Percentiles rank a stretch among this genome's conserved stretches.
phyloP scores from a whole-genome alignment of 805 yeast species.

The Isabelozyma rhagii region DNA sequence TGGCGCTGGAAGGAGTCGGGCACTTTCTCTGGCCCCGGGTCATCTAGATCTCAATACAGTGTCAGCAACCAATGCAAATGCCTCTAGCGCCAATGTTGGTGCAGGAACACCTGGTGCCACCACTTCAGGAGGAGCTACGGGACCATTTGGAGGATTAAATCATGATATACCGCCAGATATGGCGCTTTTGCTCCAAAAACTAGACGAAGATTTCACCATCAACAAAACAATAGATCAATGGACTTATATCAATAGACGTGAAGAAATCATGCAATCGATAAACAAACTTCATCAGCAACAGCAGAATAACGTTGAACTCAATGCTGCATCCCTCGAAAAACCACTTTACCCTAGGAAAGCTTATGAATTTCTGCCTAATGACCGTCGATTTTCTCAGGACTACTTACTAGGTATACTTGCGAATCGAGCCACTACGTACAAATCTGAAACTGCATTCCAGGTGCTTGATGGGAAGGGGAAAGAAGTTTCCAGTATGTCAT shows the following conservation, averaged over 20 bases:
- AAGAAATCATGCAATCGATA: slow-evolving; percentile 40
- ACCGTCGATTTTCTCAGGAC: slow-evolving; percentile 31
- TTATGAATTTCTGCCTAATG: slow-evolving; percentile 14
- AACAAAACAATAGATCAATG: slow-evolving; percentile 43
- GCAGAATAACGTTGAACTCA: slow-evolving; percentile 18
- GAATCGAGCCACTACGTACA: slow-evolving; percentile 64
- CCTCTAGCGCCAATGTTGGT: slow-evolving; percentile 10
- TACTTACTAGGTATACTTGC: slow-evolving; percentile 70
- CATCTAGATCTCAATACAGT: slow-evolving; percentile 19
- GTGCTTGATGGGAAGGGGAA: slow-evolving; percentile 78
- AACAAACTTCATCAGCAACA: slow-evolving; percentile 31
- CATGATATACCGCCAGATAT: slow-evolving; percentile 45
- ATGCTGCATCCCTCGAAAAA: slow-evolving; percentile 43
- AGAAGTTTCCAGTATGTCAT: slow-evolving; percentile 69
- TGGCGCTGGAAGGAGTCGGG: slow-evolving; percentile 14
- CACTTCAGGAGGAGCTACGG: slow-evolving; percentile 12
- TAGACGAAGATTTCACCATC: slow-evolving; percentile 41
- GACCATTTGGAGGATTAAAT: slow-evolving; percentile 8
- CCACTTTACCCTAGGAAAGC: slow-evolving; percentile 62
- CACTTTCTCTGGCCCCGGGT: slow-evolving; percentile 11
- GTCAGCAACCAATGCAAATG: slow-evolving; percentile 19
- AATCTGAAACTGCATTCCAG: slow-evolving; percentile 63
- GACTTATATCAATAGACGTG: slow-evolving; percentile 44
- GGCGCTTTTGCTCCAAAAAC: slow-evolving; percentile 37
- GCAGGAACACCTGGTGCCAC: slow-evolving; percentile 5